phyloP scores from a whole-genome alignment of 1,139 yeast genomes.

The Torulaspora globosa region DNA sequence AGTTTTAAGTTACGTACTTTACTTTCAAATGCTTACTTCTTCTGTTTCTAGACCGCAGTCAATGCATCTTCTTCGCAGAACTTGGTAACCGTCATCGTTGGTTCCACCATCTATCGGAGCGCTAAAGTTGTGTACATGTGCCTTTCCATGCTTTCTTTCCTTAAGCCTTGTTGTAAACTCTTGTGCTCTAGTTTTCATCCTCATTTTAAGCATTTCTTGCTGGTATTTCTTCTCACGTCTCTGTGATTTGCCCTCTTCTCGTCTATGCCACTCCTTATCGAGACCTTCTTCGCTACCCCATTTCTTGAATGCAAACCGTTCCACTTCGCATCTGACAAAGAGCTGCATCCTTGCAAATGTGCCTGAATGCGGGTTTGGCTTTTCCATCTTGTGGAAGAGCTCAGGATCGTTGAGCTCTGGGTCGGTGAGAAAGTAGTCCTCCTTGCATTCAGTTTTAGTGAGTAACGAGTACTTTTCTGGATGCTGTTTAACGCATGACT shows the following conservation, averaged over 20 bases:
- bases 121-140: conserved; percentile 80
- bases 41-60: conserved; percentile 85
- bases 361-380: conserved; percentile 90
- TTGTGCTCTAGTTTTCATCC: conserved; percentile 88
- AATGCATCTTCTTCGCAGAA: conserved; percentile 60
- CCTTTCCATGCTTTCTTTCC: conserved; percentile 47
- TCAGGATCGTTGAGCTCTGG: conserved; percentile 76
- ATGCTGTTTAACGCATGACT: conserved; percentile 60
- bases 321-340: conserved; percentile 83
- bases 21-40: conserved; percentile 47
- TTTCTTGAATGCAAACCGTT: conserved; percentile 83
- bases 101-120: conserved; percentile 46
- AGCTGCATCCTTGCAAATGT: conserved; percentile 90
- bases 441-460: conserved; percentile 92
- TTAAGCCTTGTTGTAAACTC: conserved; percentile 71
- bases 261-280: conserved; percentile 85
- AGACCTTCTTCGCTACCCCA: conserved; percentile 92
- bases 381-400: conserved; percentile 72
- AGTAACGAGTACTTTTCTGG: conserved; percentile 88
- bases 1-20: no score
- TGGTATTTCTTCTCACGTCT: conserved; percentile 78
- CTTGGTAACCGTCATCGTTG: conserved; percentile 44
- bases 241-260: conserved; percentile 68
- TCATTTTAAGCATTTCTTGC: conserved; percentile 73
- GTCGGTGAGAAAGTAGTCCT: conserved; percentile 87